Evolutionary conservation across 257 asterid genomes (phyloP), one percentile per base, ranked within the genome.

Genomic region (Paulownia fortunei): DNA sequence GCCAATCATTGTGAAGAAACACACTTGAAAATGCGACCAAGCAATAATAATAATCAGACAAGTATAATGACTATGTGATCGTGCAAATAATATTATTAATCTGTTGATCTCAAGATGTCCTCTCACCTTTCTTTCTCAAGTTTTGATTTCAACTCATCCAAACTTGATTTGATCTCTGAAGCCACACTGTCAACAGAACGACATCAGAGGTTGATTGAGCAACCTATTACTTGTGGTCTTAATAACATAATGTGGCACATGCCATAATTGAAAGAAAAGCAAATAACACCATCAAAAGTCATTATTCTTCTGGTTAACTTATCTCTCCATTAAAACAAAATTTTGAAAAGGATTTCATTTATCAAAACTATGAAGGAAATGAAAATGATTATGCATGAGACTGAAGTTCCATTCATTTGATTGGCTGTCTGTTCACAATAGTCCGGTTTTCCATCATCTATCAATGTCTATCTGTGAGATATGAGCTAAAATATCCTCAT

Each of bases 71-170:
- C 32, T 26, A 42, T 15, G 54, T 7, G 78, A 37, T n/a, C 34
- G 37, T 51, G 74, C 78, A 62, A 61, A 52, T 30, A 26, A 10
- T 65, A 73, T 30, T 68, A 67, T 13, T 47, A 32, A 32, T 19
- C 13, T 18, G 36, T 44, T 26, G 71, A 64, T 66, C 54, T 4
- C 36, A 42, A 36, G 55, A 77, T 54, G 32, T 69, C 66, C n/a
- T 76, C 75, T 87, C 87, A 95, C 98, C 97, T 95, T 73, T 95
- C 99, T 83, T 93, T 93, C 87, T 93, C 99, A 36, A 93, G 85
- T 82, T 90, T 93, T 26, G 87, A 65, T 79, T 84, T 95, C 89
- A 95, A 68, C 80, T 90, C 97, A 74, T 93, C 94, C 78, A 90
- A 80, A 82, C 79, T 85, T 58, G 94, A 77, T 78, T 89, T 93